Evolutionary conservation across 768 basidiomycete species (phyloP).

Genomic region (Amanita phalloides): DNA sequence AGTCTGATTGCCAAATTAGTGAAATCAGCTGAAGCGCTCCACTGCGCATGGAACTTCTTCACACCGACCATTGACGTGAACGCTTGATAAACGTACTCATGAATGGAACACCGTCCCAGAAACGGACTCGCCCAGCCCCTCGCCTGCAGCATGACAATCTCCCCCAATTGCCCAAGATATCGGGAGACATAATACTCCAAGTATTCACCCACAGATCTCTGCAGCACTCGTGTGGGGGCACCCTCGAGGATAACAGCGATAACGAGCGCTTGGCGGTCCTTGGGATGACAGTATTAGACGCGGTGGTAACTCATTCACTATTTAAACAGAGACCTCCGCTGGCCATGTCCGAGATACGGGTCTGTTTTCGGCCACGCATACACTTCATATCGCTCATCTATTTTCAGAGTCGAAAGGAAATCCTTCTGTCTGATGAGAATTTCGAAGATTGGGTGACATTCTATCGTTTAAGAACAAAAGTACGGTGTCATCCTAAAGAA

Average conservation of each 20-base stretch:
- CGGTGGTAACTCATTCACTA: constrained; percentile 32
- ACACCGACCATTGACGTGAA: not conserved
- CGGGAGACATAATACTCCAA: constrained; percentile 45
- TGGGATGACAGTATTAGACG: constrained; percentile 36
- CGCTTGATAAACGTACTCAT: not conserved
- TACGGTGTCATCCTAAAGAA: constrained; percentile 34
- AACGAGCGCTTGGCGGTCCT: constrained; percentile 46
- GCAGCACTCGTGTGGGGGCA: constrained; percentile 23
- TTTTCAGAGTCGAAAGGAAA: constrained; percentile 19
- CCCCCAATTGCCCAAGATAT: constrained; percentile 38
- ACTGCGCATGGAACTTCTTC: constrained; percentile 5
- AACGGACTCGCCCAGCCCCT: constrained; percentile 1
- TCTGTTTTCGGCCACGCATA: constrained; percentile 21
- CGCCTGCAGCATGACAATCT: constrained; percentile 9
- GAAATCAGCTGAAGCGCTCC: not conserved
- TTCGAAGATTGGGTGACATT: constrained; percentile 36
- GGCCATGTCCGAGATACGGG: constrained; percentile 37
- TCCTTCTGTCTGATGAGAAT: constrained; percentile 29
- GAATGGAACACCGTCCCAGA: constrained; percentile 3
- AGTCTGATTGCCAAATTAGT: constrained; percentile 1
- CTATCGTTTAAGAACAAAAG: constrained; percentile 37
- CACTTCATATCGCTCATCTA: not conserved
- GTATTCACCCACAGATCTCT: constrained; percentile 65
- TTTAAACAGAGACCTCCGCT: constrained; percentile 43
- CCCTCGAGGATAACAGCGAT: constrained; percentile 34